Evolutionary conservation across 345 rosid genomes (phyloP), one percentile per base, ranked within the genome.

Genomic region (Eucalyptus regnans): DNA sequence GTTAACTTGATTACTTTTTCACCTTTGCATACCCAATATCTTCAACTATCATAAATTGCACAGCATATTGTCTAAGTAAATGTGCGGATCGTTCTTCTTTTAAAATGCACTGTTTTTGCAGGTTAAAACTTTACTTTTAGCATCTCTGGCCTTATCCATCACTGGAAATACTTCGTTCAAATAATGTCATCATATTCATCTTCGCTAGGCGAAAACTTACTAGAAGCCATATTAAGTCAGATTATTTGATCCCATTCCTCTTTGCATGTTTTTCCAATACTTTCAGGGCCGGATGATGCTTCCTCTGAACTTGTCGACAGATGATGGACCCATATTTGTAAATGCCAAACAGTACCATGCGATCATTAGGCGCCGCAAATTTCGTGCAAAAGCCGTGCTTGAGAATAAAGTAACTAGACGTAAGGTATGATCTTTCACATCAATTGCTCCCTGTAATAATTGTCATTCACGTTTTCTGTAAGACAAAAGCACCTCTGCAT

Each of bases 291-390:
- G 98, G 48, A 88, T 95, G 33, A 97, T 96, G 99, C 94, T 97
- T 87, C 99, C 99, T 22, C 90, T 97, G 91, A 95, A 92, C 92
- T 90, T 95, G 93, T 90, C 93, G 85, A 86, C 95, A 49, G 98
- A 95, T 68, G 97, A 96, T 80, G 97, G 95, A 68, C 98, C 99
- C 0, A 95, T 98, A 89, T 97, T 91, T 89, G 99, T 98, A 44
- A 98, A 98, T 91, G 95, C 99, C 83, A 98, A 98, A 93, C 99
- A 98, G 91, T 97, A 98, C 90, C 96, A 97, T 92, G 99, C 96
- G 86, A 98, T 98, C 94, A 90, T 97, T 44, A 96, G 98, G 95
- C 96, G 99, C 49, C 92, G 99, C 54, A 92, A 95, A 89, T 96
- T 96, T 22, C 99, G 99, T 89, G 98, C 97, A 68, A 98, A 95